Evolutionary conservation across 1,284 basidiomycete genomes (phyloP).

Genomic region (Pterulicium gracile): DNA sequence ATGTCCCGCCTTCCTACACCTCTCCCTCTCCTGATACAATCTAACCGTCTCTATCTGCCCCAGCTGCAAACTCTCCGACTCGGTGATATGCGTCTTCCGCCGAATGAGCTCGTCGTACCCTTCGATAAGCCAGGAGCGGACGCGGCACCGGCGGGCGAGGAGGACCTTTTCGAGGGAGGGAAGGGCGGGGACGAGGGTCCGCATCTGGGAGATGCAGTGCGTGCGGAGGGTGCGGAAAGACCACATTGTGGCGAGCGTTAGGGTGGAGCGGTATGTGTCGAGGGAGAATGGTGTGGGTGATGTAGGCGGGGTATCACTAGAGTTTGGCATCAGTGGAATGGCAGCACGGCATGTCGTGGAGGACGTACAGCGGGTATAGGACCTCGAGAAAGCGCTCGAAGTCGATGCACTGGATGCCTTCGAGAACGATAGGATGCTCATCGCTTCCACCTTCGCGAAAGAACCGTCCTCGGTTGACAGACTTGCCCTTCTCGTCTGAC

Average conservation of each 20-base stretch:
- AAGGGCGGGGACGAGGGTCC: background rate
- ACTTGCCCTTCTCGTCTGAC: conserved; percentile 16
- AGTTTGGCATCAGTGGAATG: background rate
- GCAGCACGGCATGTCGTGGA: background rate
- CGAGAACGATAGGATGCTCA: conserved; percentile 18
- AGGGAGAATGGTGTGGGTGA: background rate
- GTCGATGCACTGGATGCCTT: conserved; percentile 17
- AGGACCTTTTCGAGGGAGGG: background rate
- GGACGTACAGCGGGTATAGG: conserved; percentile 22
- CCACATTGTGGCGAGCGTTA: background rate
- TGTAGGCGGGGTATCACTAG: background rate
- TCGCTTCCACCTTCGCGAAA: background rate
- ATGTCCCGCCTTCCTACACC: background rate
- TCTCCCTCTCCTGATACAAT: background rate
- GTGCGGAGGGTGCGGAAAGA: background rate
- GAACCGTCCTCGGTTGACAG: too few relatives aligned
- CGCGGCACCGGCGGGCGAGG: background rate
- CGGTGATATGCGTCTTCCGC: background rate
- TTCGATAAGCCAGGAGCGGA: background rate
- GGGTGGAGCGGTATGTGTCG: background rate
- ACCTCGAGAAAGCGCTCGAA: conserved; percentile 22
- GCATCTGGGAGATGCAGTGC: background rate
- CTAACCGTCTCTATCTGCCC: background rate
- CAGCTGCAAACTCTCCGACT: background rate
- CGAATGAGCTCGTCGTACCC: background rate